phyloP scores from a whole-genome alignment of 805 yeast genomes.

The Candida nitratophila region DNA sequence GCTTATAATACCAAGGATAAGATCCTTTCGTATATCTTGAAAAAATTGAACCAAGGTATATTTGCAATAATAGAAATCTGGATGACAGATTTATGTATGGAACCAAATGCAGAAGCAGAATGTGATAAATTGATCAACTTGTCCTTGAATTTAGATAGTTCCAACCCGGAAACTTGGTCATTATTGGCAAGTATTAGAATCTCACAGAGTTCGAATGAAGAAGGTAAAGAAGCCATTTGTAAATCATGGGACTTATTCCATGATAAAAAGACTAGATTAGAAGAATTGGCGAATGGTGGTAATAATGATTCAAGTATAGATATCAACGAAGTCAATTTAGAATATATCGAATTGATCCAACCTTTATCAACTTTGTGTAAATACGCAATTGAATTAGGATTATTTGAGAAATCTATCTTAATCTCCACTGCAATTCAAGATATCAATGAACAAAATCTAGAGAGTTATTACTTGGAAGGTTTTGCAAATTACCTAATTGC shows the following conservation, averaged over 20 bases:
- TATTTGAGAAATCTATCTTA: slow-evolving; percentile 58
- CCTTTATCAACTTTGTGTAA: slow-evolving; percentile 68
- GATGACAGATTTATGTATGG: slow-evolving; percentile 98
- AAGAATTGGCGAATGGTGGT: slow-evolving; percentile 27
- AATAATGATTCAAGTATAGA: slow-evolving; percentile 27
- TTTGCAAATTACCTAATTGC: slow-evolving; percentile 54
- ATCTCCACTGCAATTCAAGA: slow-evolving; percentile 64
- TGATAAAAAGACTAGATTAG: slow-evolving; percentile 40
- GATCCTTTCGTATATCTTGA: slow-evolving; percentile 33
- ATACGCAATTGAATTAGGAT: slow-evolving; percentile 70
- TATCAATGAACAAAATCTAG: slow-evolving; percentile 79
- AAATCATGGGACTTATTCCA: slow-evolving; percentile 70
- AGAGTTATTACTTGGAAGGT: slow-evolving; percentile 77
- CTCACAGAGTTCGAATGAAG: slow-evolving; percentile 70
- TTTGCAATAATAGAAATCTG: slow-evolving; percentile 87
- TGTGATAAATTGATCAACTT: slow-evolving; percentile 68
- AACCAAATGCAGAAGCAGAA: slow-evolving; percentile 71
- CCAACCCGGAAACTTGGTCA: slow-evolving; percentile 77
- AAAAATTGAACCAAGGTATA: slow-evolving; percentile 67
- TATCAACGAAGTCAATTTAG: slow-evolving; percentile 35
- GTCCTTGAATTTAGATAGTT: slow-evolving; percentile 50
- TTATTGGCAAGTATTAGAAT: slow-evolving; percentile 81
- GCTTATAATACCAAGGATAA: slow-evolving; percentile 21
- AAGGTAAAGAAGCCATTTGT: slow-evolving; percentile 61
- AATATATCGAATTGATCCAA: slow-evolving; percentile 61